These are phyloP conservation scores for Yarrowia osloensis DNA, from an alignment of 805 yeast species.

Conservation along the genomic window DNA sequence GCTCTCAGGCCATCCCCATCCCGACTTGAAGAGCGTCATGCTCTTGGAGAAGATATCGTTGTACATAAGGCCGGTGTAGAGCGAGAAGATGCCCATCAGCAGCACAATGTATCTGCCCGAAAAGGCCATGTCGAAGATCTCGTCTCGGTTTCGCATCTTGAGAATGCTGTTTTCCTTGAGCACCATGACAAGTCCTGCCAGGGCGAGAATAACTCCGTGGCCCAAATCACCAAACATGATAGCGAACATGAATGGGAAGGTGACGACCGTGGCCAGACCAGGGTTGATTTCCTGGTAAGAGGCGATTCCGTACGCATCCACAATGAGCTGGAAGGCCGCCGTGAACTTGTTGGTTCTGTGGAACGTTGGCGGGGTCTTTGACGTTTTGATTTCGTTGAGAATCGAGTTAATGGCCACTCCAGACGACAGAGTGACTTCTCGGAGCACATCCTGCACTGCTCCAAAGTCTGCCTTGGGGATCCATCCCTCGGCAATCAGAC, in stretches of 20 bases:
- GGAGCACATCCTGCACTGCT: constrained; percentile 59
- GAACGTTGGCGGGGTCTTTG: constrained; percentile 88
- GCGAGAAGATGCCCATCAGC: constrained; percentile 93
- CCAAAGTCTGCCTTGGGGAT: constrained; percentile 73
- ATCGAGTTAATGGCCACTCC: constrained; percentile 49
- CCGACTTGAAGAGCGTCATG: constrained; percentile 80
- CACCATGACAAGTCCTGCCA: constrained; percentile 71
- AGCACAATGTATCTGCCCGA: constrained; percentile 87
- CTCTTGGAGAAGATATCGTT: constrained; percentile 92
- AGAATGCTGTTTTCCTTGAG: constrained; percentile 68
- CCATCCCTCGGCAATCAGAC: constrained; percentile 98
- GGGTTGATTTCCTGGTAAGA: constrained; percentile 94
- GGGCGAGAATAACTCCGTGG: constrained; percentile 80
- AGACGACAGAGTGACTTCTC: constrained; percentile 57
- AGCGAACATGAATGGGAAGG: constrained; percentile 98
- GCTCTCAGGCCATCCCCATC: constrained; percentile 86
- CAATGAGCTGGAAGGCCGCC: constrained; percentile 85
- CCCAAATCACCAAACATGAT: constrained; percentile 99
- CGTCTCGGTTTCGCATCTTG: constrained; percentile 68
- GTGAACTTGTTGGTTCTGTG: constrained; percentile 93
- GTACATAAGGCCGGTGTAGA: constrained; percentile 91
- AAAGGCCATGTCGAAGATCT: constrained; percentile 94
- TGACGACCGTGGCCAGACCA: constrained; percentile 88
- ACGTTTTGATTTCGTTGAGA: constrained; percentile 65
- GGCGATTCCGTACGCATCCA: constrained; percentile 94